A percentile compares a stretch with the other conserved stretches of the same genome.
Conservation (phyloP, 305 asterid genomes). For the Solanum chacoense region DNA sequence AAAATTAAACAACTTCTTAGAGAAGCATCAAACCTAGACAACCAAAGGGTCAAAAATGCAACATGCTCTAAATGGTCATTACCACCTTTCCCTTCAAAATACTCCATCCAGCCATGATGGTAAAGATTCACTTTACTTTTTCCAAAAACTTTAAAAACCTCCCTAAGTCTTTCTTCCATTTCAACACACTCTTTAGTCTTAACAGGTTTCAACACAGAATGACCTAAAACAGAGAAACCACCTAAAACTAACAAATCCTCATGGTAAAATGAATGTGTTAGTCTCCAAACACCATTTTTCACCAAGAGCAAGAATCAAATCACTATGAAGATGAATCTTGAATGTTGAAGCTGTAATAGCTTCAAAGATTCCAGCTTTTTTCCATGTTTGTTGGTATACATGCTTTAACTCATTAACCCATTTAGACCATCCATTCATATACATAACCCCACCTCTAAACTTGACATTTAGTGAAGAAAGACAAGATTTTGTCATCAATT, state of each 20-base stretch:
- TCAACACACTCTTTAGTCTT: background rate
- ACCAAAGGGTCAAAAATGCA: too few relatives aligned
- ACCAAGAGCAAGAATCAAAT: slow-evolving; percentile 11
- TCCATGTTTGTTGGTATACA: slow-evolving; percentile 6
- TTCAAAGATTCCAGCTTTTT: slow-evolving; percentile 12
- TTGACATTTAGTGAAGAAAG: background rate
- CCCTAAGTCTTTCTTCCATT: too few relatives aligned
- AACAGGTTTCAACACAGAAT: background rate
- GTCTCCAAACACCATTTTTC: slow-evolving; percentile 29
- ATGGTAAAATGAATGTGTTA: slow-evolving; percentile 23
- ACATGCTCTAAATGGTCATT: too few relatives aligned
- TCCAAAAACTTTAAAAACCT: too few relatives aligned
- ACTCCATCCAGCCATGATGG: too few relatives aligned
- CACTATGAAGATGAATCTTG: background rate
- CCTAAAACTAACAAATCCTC: slow-evolving; percentile 22
- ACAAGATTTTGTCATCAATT: background rate
- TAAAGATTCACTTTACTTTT: too few relatives aligned
- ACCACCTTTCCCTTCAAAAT: too few relatives aligned
- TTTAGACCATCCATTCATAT: slow-evolving; percentile 2
- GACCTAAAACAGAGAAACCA: slow-evolving; percentile 21
- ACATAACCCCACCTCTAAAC: background rate
- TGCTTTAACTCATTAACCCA: slow-evolving; percentile 17
- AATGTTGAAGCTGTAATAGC: slow-evolving; percentile 10
- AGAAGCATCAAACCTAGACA: too few relatives aligned
- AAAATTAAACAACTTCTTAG: too few relatives aligned